Evolutionary conservation across 2,329 filamentous ascomycete species (phyloP).

Genomic region (Dactylellina sp.): DNA sequence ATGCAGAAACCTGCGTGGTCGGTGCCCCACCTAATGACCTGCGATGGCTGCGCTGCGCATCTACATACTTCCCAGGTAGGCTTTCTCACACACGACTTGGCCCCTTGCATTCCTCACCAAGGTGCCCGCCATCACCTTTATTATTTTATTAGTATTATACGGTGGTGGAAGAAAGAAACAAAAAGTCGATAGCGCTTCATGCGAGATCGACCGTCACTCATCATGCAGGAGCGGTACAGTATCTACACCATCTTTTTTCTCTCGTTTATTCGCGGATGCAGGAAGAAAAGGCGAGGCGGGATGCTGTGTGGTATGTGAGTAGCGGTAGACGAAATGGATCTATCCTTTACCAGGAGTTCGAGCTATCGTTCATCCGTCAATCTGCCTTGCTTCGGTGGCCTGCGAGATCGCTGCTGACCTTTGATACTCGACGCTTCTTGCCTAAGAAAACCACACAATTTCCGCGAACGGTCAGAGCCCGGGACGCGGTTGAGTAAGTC

Average conservation of each 20-base stretch:
- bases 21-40: conserved; percentile 44
- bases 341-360: conserved; percentile 20
- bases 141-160: conserved; percentile 31
- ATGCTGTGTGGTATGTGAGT: conserved; percentile 23
- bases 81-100: conserved; percentile 44
- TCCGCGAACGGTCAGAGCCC: conserved; percentile 15
- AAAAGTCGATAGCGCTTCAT: conserved; percentile 37
- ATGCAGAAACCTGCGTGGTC: conserved; percentile 38
- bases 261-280: conserved; percentile 28
- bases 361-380: neutral
- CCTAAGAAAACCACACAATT: conserved; percentile 14
- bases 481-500: conserved; percentile 7
- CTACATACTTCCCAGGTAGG: conserved; percentile 51
- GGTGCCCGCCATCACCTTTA: conserved; percentile 42
- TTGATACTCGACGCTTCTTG: conserved; percentile 28
- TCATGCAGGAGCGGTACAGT: conserved; percentile 48
- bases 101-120: conserved; percentile 44
- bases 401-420: conserved; percentile 35
- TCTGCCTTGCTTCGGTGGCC: too few relatives aligned
- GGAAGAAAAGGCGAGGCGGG: conserved; percentile 46
- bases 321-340: neutral
- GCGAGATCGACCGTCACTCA: conserved; percentile 56
- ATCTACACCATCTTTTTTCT: conserved; percentile 25
- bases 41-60: conserved; percentile 44
- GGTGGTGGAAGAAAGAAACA: neutral